Base-by-base conservation (phyloP, 2,329 filamentous ascomycete species). In the Aspergillus fischeri region DNA sequence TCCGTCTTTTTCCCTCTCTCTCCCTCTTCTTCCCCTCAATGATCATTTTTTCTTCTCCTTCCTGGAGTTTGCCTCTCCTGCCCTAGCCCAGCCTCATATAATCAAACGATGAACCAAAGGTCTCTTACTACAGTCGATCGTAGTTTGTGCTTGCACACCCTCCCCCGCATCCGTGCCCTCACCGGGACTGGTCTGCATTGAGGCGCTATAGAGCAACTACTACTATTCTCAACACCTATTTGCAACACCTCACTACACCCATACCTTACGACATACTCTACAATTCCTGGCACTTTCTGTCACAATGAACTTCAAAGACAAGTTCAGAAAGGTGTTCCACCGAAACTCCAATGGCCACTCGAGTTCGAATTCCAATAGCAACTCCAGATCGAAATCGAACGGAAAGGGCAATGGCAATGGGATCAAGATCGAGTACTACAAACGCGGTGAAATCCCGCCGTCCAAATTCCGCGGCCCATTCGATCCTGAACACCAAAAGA, bases 381-480 rank as follows among this genome's bases (percentile, higher is more conserved):
- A 6, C 32, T 35, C 32, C 14, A 21, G 56, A 63, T 38, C 63
- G 63, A n/a, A 58, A 64, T 53, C 61, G 52, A 51, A 50, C 51
- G 35, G 56, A 49, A 35, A 61, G 42, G 20, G 62, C 60, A 63
- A 63, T 55, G 66, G 64, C 42, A 66, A 73, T 52, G 68, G 71
- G 38, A 75, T 76, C 49, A 76, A 78, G 58, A 71, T 80, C 57
- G 73, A 79, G 70, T 77, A 80, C 61, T 81, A 80, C 66, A 75
- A 75, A 56, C 75, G 76, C 21, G 65, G 75, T 63, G 78, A 81
- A 63, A 71, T 79, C 20, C 78, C 78, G 1, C 73, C 70, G 17
- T 79, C 78, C 32, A 81, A 81, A 56, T 81, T 80, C 60, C 72
- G 71, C 14, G 78, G 78, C 9, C 78, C 77, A 0, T 77, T 78